Conservation (phyloP, 2,329 filamentous ascomycete species). For the Epichloe elymi region DNA sequence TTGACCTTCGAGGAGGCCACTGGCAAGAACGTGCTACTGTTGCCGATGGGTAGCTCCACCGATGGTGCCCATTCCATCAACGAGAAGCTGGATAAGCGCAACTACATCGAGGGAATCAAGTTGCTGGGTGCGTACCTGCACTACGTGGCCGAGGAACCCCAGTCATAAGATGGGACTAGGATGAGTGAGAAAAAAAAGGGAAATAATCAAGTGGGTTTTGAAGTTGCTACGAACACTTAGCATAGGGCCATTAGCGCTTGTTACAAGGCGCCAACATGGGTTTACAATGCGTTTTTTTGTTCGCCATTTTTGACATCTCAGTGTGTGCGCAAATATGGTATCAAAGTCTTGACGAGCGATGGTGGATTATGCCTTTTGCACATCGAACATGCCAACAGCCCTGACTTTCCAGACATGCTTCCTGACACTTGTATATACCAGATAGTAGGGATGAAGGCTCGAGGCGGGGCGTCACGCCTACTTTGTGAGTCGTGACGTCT, state of each 20-base stretch:
- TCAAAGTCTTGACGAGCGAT: too few species aligned
- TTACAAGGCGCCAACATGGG: background rate
- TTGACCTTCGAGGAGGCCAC: slow-evolving; percentile 95
- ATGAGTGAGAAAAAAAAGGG: background rate
- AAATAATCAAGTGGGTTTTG: background rate
- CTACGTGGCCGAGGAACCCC: slow-evolving; percentile 85
- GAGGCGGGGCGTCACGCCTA: too few species aligned
- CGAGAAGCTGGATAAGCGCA: slow-evolving; percentile 91
- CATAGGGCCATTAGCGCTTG: background rate
- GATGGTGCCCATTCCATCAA: slow-evolving; percentile 97
- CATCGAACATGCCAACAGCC: too few species aligned
- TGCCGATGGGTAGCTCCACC: slow-evolving; percentile 95
- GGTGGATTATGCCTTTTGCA: too few species aligned
- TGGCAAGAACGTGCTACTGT: slow-evolving; percentile 88
- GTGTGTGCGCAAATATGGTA: too few species aligned
- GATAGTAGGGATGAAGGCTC: too few species aligned
- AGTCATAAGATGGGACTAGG: slow-evolving; percentile 13
- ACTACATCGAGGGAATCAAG: slow-evolving; percentile 98
- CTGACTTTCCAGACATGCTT: too few species aligned
- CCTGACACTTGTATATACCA: too few species aligned
- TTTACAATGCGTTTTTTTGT: background rate
- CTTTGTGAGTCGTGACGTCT: too few species aligned
- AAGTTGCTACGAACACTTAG: background rate
- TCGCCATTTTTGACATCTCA: too few species aligned
- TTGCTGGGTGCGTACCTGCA: slow-evolving; percentile 88